Evolutionary conservation across 2,329 filamentous ascomycete genomes (phyloP).

Genomic region (Escovopsis sp.): DNA sequence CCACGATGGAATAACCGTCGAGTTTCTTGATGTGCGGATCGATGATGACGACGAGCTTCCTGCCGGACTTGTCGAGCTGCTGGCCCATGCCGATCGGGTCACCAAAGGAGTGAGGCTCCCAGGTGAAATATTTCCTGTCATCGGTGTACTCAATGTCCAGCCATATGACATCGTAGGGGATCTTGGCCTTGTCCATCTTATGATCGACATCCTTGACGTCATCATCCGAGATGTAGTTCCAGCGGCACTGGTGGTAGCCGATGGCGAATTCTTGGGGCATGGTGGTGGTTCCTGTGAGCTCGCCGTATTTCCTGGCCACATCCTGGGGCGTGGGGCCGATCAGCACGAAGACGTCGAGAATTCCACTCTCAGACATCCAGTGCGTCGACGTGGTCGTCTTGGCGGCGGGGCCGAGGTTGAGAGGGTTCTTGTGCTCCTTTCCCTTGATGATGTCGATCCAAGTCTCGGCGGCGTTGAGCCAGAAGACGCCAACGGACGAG

Average conservation of each 20-base stretch:
- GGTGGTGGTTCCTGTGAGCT: slow-evolving; percentile 81
- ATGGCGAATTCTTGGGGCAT: slow-evolving; percentile 87
- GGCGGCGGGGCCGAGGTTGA: slow-evolving; percentile 54
- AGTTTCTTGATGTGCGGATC: slow-evolving; percentile 97
- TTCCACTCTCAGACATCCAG: slow-evolving; percentile 88
- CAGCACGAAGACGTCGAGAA: slow-evolving; percentile 88
- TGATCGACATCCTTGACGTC: slow-evolving; percentile 94
- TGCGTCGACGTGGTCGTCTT: slow-evolving; percentile 76
- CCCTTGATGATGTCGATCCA: slow-evolving; percentile 91
- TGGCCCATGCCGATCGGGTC: slow-evolving; percentile 79
- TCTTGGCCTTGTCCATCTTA: slow-evolving; percentile 88
- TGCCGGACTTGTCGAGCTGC: slow-evolving; percentile 68
- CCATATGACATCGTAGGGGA: slow-evolving; percentile 98
- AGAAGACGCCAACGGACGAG: slow-evolving; percentile 91
- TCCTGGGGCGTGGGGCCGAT: slow-evolving; percentile 77
- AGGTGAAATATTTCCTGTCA: slow-evolving; percentile 96
- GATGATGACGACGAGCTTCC: slow-evolving; percentile 88
- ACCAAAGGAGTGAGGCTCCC: slow-evolving; percentile 78
- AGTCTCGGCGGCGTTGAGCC: slow-evolving; percentile 93
- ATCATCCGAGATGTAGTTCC: slow-evolving; percentile 96
- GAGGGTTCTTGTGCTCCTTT: slow-evolving; percentile 56
- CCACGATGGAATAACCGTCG: slow-evolving; percentile 58
- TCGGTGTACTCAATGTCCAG: slow-evolving; percentile 96
- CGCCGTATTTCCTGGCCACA: slow-evolving; percentile 66
- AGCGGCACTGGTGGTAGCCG: slow-evolving; percentile 92